Conservation (phyloP, 495 filamentous ascomycete genomes). For the Melanomma pulvis-pyrius region DNA sequence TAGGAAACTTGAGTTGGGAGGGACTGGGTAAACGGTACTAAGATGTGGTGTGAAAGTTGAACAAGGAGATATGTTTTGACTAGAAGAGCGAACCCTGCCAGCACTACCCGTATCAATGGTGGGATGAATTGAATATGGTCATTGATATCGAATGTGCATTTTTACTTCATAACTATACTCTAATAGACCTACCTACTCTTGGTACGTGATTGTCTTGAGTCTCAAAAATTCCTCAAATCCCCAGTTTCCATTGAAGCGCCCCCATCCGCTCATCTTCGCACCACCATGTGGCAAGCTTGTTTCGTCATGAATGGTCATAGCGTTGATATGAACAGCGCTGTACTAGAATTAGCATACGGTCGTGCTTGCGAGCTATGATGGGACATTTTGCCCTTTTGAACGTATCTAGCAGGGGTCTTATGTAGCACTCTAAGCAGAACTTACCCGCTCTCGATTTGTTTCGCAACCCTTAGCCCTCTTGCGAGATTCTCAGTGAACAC, state of each 20-base stretch:
- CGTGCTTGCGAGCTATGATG: not conserved
- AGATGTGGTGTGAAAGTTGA: no score
- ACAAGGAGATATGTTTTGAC: no score
- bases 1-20: no score
- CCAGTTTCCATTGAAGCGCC: conserved; percentile 61
- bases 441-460: conserved; percentile 46
- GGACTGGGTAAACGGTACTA: no score
- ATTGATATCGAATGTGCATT: no score
- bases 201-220: conserved; percentile 82
- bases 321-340: conserved; percentile 79
- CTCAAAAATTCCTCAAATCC: conserved; percentile 76
- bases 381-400: not conserved
- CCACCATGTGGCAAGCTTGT: conserved; percentile 78
- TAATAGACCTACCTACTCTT: no score
- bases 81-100: not conserved
- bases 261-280: conserved; percentile 81
- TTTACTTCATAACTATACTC: no score
- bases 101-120: not conserved
- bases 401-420: no score
- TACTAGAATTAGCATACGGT: conserved; percentile 4
- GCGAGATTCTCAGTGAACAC: conserved; percentile 48
- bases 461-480: conserved; percentile 45
- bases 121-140: not conserved
- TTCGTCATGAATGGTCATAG: conserved; percentile 84
- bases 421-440: conserved; percentile 18